phyloP scores from a whole-genome alignment of 2,329 filamentous ascomycete genomes.

The Aspergillus sp. region DNA sequence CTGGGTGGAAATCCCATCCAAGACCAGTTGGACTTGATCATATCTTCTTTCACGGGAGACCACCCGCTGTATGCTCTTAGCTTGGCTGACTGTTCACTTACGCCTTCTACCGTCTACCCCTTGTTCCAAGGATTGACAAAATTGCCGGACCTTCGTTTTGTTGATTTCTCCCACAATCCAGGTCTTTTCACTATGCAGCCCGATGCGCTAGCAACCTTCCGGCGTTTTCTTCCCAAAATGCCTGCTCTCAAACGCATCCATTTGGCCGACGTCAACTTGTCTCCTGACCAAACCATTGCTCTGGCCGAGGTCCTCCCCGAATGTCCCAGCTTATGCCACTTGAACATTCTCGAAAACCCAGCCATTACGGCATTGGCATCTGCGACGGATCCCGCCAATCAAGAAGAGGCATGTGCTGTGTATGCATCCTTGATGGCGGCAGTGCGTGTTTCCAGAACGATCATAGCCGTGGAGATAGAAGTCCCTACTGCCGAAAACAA shows the following conservation, averaged over 20 bases:
- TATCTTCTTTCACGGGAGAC: slow-evolving; percentile 41
- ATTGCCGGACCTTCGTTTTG: slow-evolving; percentile 75
- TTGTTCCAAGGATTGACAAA: slow-evolving; percentile 72
- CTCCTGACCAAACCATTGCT: slow-evolving; percentile 84
- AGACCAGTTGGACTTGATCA: slow-evolving; percentile 51
- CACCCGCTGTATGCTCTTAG: slow-evolving; percentile 76
- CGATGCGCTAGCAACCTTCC: slow-evolving; percentile 71
- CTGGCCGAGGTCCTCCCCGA: slow-evolving; percentile 89
- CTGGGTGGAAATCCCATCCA: slow-evolving; percentile 78
- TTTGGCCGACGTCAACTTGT: slow-evolving; percentile 79
- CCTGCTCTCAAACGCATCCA: slow-evolving; percentile 78
- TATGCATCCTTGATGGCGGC: slow-evolving; percentile 91
- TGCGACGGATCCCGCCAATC: slow-evolving; percentile 73
- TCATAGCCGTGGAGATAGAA: slow-evolving; percentile 91
- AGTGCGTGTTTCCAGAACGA: slow-evolving; percentile 75
- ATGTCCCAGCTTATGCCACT: slow-evolving; percentile 74
- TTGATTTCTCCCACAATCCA: slow-evolving; percentile 89
- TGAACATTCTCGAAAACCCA: slow-evolving; percentile 82
- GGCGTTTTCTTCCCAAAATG: slow-evolving; percentile 84
- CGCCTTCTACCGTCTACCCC: slow-evolving; percentile 68
- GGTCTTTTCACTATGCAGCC: slow-evolving; percentile 73
- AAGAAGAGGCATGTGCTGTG: slow-evolving; percentile 91
- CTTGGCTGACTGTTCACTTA: slow-evolving; percentile 80
- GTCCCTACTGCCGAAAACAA: slow-evolving; percentile 78
- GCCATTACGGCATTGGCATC: slow-evolving; percentile 66